Evolutionary conservation across 2,329 filamentous ascomycete species (phyloP), one percentile per base, ranked within the genome.

Genomic region (Colletotrichum endophyticum): DNA sequence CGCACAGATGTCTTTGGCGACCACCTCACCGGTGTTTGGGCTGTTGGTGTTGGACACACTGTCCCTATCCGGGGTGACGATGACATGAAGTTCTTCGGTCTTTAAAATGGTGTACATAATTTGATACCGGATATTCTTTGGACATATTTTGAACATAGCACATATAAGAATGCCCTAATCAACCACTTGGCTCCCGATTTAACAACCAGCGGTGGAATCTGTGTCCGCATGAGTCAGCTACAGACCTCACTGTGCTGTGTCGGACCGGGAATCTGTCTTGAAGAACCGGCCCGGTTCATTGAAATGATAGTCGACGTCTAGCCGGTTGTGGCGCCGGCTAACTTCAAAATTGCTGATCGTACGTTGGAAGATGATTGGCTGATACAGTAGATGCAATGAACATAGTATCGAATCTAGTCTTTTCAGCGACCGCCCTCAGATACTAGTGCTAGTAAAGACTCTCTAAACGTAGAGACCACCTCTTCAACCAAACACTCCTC

Each of bases 1-100:
- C 84, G 83, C 34, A 87, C 82, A 8, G 84, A 83, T 59, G 82
- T 84, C 6, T 88, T 85, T 75, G 86, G 86, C 9, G 81, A 84
- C 5, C 81, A 82, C 62, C 75, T 81, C 25, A 77, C 72, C 11
- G 79, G 79, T 11, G 64, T 82, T 63, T 76, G 70, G 59, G 83
- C 81, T 2, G 79, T 81, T 64, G 80, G 81, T 8, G 81, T 84
- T 2, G 82, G 82, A 15, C 75, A 77, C 19, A 77, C 72, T 4
- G 75, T 77, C 11, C 75, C 75, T 13, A 76, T 77, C 27, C 72
- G 75, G 72, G 75, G 75, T 9, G 67, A 30, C 5, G 75, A 77
- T 22, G 75, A 77, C n/a, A 77, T 77, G 75, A 72, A 75, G 66
- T 77, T 77, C 13, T 77, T 76, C 11, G 72, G 75, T 8, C 34